Conservation (phyloP, 768 basidiomycete species). For the Asterophora parasitica region DNA sequence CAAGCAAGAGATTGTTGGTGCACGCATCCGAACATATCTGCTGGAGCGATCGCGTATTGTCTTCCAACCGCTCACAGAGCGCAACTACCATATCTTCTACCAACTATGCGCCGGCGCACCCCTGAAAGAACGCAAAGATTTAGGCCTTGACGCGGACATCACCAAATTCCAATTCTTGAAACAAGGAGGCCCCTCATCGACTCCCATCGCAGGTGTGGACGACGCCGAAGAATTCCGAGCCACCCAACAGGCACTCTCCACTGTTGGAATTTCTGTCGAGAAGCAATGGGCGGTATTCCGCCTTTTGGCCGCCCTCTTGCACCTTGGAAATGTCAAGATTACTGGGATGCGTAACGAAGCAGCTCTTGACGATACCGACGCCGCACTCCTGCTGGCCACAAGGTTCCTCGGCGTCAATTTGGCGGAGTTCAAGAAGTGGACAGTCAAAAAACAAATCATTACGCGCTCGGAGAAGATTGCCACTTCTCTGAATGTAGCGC, state of each 20-base stretch:
- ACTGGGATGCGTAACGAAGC: slow-evolving; percentile 79
- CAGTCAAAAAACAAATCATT: slow-evolving; percentile 93
- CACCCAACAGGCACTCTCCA: slow-evolving; percentile 93
- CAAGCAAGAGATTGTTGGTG: slow-evolving; percentile 94
- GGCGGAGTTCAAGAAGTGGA: slow-evolving; percentile 98
- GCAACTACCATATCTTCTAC: slow-evolving; percentile 99
- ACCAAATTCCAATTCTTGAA: slow-evolving; percentile 88
- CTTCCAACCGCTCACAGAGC: slow-evolving; percentile 93
- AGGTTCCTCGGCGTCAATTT: slow-evolving; percentile 87
- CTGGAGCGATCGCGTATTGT: slow-evolving; percentile 96
- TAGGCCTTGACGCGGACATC: slow-evolving; percentile 83
- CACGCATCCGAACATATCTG: slow-evolving; percentile 97
- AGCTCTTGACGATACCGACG: slow-evolving; percentile 75
- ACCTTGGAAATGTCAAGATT: slow-evolving; percentile 97
- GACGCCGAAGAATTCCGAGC: slow-evolving; percentile 92
- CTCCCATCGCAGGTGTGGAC: slow-evolving; percentile 88
- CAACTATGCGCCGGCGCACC: slow-evolving; percentile 97
- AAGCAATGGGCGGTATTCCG: slow-evolving; percentile 98
- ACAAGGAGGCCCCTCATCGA: slow-evolving; percentile 87
- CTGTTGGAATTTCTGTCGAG: slow-evolving; percentile 96
- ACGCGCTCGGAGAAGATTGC: slow-evolving; percentile 96
- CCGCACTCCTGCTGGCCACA: slow-evolving; percentile 75
- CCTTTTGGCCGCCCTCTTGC: slow-evolving; percentile 86
- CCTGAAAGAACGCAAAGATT: slow-evolving; percentile 89
- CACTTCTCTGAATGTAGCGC: slow-evolving; percentile 76